These are phyloP conservation scores for Massariosphaeria phaeospora DNA, from an alignment of 495 filamentous ascomycete genomes.

Conservation along the genomic window DNA sequence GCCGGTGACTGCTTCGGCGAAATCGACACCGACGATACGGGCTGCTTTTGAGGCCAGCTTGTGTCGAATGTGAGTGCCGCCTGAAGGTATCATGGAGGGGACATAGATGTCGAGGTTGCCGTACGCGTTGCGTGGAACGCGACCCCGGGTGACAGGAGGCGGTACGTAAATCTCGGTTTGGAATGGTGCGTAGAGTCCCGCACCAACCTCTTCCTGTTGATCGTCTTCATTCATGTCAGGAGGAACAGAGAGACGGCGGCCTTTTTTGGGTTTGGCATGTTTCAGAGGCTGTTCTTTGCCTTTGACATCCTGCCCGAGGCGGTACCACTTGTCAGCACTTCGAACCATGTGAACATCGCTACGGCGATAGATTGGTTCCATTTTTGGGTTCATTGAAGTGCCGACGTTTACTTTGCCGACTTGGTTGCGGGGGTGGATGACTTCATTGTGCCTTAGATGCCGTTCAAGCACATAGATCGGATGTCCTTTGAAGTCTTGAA, in stretches of 20 bases:
- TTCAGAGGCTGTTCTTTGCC: constrained; percentile 71
- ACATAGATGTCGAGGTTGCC: constrained; percentile 91
- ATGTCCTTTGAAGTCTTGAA: constrained; percentile 90
- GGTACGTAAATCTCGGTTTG: constrained; percentile 75
- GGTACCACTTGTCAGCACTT: constrained; percentile 82
- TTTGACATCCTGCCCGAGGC: constrained; percentile 70
- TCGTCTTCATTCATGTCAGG: constrained; percentile 33
- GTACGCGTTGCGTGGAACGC: constrained; percentile 77
- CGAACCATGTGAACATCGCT: constrained; percentile 70
- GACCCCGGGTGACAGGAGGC: constrained; percentile 68
- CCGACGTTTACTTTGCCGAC: constrained; percentile 73
- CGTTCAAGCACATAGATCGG: constrained; percentile 84
- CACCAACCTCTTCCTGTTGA: constrained; percentile 36
- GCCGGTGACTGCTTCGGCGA: constrained; percentile 80
- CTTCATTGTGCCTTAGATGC: constrained; percentile 79
- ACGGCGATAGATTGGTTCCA: constrained; percentile 71
- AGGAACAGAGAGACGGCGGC: constrained; percentile 21
- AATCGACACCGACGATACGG: constrained; percentile 74
- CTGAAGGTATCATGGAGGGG: constrained; percentile 83
- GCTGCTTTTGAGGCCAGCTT: constrained; percentile 67
- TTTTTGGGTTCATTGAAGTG: constrained; percentile 51
- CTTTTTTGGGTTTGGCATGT: constrained; percentile 47
- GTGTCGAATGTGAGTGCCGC: constrained; percentile 67
- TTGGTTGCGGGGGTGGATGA: constrained; percentile 63
- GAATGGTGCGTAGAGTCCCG: constrained; percentile 62